These are phyloP conservation scores for Cryptosporidium tyzzeri DNA, from an alignment of 169 alveolate genomes.

Conservation along the genomic window DNA sequence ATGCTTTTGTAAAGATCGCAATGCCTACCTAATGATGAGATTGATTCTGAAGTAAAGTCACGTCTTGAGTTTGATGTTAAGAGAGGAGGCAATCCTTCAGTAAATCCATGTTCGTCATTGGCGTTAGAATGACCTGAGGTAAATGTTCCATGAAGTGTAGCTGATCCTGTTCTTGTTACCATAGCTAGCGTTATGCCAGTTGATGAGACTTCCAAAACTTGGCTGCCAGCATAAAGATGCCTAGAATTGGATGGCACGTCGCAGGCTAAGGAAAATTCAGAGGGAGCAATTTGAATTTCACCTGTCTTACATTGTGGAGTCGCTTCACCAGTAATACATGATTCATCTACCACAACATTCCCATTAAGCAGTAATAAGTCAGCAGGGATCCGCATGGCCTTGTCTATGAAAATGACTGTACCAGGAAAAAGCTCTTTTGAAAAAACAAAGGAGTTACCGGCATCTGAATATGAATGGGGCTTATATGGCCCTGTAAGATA, in stretches of 20 bases:
- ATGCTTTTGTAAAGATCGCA: neutral
- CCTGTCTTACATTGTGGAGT: slow-evolving; percentile 52
- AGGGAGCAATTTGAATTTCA: neutral
- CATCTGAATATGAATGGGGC: neutral
- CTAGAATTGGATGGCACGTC: neutral
- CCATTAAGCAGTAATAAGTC: slow-evolving; percentile 85
- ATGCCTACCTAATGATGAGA: neutral
- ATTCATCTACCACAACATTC: slow-evolving; percentile 84
- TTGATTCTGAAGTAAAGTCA: neutral
- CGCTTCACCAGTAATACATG: slow-evolving; percentile 89
- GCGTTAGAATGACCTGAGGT: neutral
- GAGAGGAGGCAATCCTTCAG: neutral
- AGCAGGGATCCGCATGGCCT: slow-evolving; percentile 85
- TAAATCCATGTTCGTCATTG: neutral
- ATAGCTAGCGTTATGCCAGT: slow-evolving; percentile 17
- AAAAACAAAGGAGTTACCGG: neutral
- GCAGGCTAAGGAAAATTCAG: neutral
- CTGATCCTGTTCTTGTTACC: slow-evolving; percentile 47
- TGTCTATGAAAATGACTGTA: slow-evolving; percentile 83
- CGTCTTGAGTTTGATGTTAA: neutral
- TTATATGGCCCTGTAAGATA: slow-evolving; percentile 10
- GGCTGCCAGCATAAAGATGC: slow-evolving; percentile 45
- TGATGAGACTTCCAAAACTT: slow-evolving; percentile 47
- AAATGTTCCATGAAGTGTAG: slow-evolving; percentile 17
- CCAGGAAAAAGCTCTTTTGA: slow-evolving; percentile 87